These are phyloP conservation scores for Ceratocystis variospora DNA, from an alignment of 2,329 filamentous ascomycete genomes.

Conservation along the genomic window DNA sequence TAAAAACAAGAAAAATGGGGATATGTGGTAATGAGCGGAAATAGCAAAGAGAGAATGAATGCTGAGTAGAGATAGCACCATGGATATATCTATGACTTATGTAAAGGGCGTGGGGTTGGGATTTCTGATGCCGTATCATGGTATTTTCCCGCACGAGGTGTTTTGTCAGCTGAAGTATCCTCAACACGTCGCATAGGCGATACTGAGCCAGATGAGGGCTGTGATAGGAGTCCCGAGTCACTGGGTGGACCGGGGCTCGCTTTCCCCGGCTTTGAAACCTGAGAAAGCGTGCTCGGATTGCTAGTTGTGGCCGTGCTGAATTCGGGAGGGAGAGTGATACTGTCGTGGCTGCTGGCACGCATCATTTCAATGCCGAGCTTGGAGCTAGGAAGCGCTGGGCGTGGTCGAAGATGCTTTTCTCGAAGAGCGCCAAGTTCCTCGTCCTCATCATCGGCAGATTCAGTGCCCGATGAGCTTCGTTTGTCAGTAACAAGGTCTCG, in stretches of 20 bases:
- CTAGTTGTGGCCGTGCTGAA: conserved; percentile 24
- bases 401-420: conserved; percentile 38
- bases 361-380: conserved; percentile 97
- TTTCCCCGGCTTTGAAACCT: neutral
- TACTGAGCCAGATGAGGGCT: conserved; percentile 11
- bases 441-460: conserved; percentile 90
- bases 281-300: neutral
- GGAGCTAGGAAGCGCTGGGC: conserved; percentile 55
- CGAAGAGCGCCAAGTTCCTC: conserved; percentile 57
- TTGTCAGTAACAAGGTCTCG: conserved; percentile 42
- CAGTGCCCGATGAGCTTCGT: conserved; percentile 37
- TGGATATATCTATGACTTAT: conserved; percentile 4
- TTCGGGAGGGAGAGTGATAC: conserved; percentile 44
- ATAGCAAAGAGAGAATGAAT: neutral
- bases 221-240: neutral
- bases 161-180: conserved; percentile 8
- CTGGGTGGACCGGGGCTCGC: neutral
- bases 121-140: neutral
- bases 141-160: conserved; percentile 13
- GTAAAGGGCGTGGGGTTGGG: conserved; percentile 13
- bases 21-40: neutral
- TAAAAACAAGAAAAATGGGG: neutral
- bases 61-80: neutral
- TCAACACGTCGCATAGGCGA: conserved; percentile 1
- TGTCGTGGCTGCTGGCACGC: conserved; percentile 88